Base-by-base conservation (phyloP, 495 filamentous ascomycete genomes). In the Talaromyces trachyspermus region DNA sequence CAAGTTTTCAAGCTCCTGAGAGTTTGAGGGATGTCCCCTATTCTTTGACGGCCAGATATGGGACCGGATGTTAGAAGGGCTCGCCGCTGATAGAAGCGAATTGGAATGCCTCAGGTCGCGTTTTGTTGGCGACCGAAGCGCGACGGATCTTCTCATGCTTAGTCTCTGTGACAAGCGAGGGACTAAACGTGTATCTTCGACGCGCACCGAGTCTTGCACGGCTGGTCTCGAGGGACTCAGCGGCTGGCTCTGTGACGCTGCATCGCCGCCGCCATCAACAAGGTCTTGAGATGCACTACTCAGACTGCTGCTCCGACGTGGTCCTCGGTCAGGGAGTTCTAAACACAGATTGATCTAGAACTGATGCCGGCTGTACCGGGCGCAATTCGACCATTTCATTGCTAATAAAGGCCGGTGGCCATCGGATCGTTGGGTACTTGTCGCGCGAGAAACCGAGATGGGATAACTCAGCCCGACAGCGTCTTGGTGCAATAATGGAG, bases 141-240 rank as follows among this genome's bases (percentile, higher is more conserved):
- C 72, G 78, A 56, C 53, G 80, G 3, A 54, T 79, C 33, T 79
- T 80, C 49, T 79, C 39, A 42, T 24, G 10, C 39, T 42, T n/a
- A 42, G 22, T 42, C 39, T 42, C 10, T 42, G 20, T 18, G 39
- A 42, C 23, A 24, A 23, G 11, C 20, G 20, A 11, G 39, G 23
- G 15, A 42, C 19, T n/a, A 42, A 10, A 17, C 39, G 39, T 15
- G 20, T 26, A 26, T 42, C 17, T 11, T 42, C 39, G 2, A 42
- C n/a, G 8, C 39, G 39, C 15, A 23, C 20, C 10, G 39, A 42
- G 6, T n/a, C n/a, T n/a, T 42, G 23, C 11, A 17, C 19, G 10
- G 15, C 24, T 22, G n/a, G 42, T 5, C 4, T 32, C 42, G 5
- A 24, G 42, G 2, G 42, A 23, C 10, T 15, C 12, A 18, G 17